Percentiles rank a stretch among this genome's conserved stretches.
Conservation (phyloP, 179 eudicot species). For the Silene coronaria region DNA sequence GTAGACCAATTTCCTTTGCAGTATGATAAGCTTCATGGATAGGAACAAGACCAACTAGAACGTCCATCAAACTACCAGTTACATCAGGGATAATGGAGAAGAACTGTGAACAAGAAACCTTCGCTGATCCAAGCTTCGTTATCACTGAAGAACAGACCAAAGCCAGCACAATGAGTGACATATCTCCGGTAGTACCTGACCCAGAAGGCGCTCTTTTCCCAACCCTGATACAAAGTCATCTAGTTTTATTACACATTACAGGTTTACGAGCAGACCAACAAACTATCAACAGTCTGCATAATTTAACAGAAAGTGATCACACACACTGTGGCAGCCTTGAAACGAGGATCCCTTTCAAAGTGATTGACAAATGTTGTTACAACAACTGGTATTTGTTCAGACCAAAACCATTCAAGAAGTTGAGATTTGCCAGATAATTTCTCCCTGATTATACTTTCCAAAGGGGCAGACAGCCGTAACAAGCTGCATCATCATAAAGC, state of each 20-base stretch:
- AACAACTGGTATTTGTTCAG: constrained; percentile 82
- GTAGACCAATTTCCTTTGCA: constrained; percentile 72
- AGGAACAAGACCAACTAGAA: constrained; percentile 62
- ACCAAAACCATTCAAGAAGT: constrained; percentile 86
- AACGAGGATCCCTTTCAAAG: constrained; percentile 73
- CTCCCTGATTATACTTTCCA: constrained; percentile 78
- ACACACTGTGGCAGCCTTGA: constrained; percentile 66
- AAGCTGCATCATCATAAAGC: constrained; percentile 47
- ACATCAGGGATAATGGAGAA: constrained; percentile 68
- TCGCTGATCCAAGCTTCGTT: constrained; percentile 80
- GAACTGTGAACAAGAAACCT: constrained; percentile 76
- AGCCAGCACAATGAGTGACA: constrained; percentile 66
- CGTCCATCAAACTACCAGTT: constrained; percentile 78
- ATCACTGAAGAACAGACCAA: constrained; percentile 68
- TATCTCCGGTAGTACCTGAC: constrained; percentile 54
- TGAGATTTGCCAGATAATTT: constrained; percentile 69
- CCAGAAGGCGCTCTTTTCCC: constrained; percentile 38
- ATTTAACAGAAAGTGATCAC: constrained; percentile 26
- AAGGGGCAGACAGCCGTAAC: constrained; percentile 73
- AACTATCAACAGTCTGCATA: not conserved
- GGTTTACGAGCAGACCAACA: not conserved
- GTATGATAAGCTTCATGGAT: constrained; percentile 61
- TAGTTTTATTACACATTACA: constrained; percentile 2
- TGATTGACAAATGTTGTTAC: constrained; percentile 68
- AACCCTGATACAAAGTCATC: constrained; percentile 36